These are phyloP conservation scores for Cordyceps fumosorosea DNA, from an alignment of 2,329 filamentous ascomycete species.

Conservation along the genomic window DNA sequence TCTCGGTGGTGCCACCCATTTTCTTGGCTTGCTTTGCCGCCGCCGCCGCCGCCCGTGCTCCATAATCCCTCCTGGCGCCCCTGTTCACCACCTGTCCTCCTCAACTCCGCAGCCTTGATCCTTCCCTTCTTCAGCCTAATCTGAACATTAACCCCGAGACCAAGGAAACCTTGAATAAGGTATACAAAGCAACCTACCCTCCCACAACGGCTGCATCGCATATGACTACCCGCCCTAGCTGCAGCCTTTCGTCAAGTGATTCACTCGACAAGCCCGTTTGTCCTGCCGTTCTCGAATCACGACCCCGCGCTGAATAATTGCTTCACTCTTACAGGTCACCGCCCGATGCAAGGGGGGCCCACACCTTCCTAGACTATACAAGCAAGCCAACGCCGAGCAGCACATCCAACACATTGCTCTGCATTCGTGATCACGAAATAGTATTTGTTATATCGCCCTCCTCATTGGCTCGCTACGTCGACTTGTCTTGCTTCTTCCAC, in stretches of 20 bases:
- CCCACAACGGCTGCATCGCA: constrained; percentile 1
- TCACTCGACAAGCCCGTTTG: not conserved
- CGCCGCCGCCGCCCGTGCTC: not conserved
- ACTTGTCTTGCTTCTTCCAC: not conserved
- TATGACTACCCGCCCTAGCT: constrained; percentile 3
- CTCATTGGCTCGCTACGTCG: not conserved
- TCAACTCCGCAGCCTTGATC: not conserved
- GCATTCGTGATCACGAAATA: constrained; percentile 8
- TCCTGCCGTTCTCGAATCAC: not conserved
- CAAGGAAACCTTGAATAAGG: not conserved
- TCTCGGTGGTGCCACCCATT: not conserved
- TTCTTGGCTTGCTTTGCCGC: no score
- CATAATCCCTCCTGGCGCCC: not conserved
- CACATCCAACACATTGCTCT: not conserved
- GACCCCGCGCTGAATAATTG: constrained; percentile 22
- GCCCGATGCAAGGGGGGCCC: not conserved
- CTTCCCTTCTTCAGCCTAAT: not conserved
- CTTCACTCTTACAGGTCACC: constrained; percentile 20
- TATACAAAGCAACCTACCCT: not conserved
- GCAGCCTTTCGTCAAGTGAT: constrained; percentile 7
- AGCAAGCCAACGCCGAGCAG: not conserved
- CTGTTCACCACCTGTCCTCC: not conserved
- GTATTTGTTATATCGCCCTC: not conserved
- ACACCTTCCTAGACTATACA: not conserved
- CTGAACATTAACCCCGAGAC: not conserved